phyloP scores from a whole-genome alignment of 139 green algal species.

The Volvox africanus region DNA sequence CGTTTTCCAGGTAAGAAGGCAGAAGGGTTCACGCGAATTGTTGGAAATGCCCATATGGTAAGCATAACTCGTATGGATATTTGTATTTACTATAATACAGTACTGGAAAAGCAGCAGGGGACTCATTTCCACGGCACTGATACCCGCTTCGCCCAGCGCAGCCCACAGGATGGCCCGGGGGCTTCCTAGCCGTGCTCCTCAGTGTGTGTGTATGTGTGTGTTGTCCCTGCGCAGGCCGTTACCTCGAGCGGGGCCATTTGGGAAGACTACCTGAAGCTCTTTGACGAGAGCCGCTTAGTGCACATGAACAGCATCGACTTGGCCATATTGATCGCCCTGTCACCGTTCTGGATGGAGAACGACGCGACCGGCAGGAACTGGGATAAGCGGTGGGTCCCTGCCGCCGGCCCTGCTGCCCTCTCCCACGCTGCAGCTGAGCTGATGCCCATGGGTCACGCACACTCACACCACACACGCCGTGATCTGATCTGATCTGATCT shows the following conservation, averaged over 20 bases:
- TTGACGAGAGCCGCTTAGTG: conserved; percentile 84
- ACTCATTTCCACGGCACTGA: no score
- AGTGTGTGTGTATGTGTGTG: neutral
- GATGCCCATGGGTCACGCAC: no score
- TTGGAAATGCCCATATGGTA: no score
- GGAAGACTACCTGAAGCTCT: conserved; percentile 75
- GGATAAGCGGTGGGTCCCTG: conserved; percentile 64
- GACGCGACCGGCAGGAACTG: conserved; percentile 84
- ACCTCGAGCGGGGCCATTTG: conserved; percentile 63
- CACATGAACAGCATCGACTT: conserved; percentile 90
- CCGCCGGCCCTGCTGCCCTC: neutral
- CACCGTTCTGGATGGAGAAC: conserved; percentile 89
- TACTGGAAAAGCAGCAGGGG: no score
- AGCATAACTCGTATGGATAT: no score
- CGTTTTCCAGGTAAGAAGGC: conserved; percentile 6
- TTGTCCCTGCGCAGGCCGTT: neutral
- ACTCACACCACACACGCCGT: no score
- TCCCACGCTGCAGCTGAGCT: neutral
- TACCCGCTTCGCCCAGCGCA: no score
- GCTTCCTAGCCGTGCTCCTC: no score
- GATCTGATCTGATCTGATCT: no score
- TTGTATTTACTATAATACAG: no score
- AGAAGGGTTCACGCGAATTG: no score
- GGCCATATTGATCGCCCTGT: conserved; percentile 71
- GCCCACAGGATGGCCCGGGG: no score